Evolutionary conservation across 306 rosid species (phyloP).

Genomic region (Castanea mollissima): DNA sequence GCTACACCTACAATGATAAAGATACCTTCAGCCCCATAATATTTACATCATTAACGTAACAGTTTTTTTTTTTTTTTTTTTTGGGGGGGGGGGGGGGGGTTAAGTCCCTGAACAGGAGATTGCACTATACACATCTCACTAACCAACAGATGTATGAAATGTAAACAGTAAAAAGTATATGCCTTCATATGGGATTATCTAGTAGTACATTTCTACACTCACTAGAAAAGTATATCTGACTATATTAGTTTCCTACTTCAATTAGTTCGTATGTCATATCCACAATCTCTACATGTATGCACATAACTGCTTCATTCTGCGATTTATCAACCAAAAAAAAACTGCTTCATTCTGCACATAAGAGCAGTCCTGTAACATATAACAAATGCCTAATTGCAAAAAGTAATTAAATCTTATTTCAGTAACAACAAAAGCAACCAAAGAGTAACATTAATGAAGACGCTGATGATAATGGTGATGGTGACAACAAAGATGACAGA

Average conservation of each 20-base stretch:
- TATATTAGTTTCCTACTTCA: background rate
- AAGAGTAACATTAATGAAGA: background rate
- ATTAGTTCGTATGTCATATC: background rate
- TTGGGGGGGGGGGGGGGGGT: too few relatives aligned
- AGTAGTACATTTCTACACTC: background rate
- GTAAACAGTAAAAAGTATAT: background rate
- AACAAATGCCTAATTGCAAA: background rate
- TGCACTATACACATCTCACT: background rate
- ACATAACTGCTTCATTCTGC: background rate
- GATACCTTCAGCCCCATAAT: conserved; percentile 4
- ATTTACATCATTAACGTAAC: background rate
- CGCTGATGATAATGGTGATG: background rate
- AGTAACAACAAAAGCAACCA: background rate
- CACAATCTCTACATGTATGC: background rate
- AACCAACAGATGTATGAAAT: background rate
- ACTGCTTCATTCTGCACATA: background rate
- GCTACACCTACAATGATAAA: conserved; percentile 5
- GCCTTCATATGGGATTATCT: background rate
- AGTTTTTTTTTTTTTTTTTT: background rate
- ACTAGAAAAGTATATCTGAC: background rate
- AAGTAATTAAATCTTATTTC: background rate
- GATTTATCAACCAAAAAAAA: too few relatives aligned
- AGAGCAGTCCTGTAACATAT: background rate
- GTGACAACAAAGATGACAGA: background rate
- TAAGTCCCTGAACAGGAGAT: too few relatives aligned